Conservation (phyloP, 192 early-diverging fungal genomes). For the Tieghemiomyces parasiticus region DNA sequence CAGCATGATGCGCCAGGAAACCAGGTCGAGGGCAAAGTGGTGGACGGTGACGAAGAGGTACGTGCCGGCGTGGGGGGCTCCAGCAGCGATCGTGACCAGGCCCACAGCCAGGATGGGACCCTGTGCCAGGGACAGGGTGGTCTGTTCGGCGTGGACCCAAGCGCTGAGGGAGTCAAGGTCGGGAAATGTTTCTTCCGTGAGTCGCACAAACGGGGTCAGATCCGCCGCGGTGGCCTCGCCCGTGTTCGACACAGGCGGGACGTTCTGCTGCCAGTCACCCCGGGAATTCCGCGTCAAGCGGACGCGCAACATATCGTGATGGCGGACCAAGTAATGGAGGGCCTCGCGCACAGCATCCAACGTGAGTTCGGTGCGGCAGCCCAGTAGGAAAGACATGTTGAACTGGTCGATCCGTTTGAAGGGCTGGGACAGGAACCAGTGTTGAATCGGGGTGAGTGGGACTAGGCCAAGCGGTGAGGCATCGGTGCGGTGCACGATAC, state of each 20-base stretch:
- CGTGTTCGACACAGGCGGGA: not conserved
- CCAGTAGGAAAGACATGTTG: not conserved
- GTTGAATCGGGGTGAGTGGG: constrained; percentile 7
- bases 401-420: not conserved
- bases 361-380: not conserved
- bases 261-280: constrained; percentile 3
- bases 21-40: constrained; percentile 20
- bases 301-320: constrained; percentile 8
- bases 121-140: not conserved
- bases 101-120: not conserved
- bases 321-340: not conserved
- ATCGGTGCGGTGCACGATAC: not conserved
- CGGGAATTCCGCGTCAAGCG: not conserved
- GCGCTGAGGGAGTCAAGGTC: too few relatives aligned
- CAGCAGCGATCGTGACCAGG: constrained; percentile 5
- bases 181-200: not conserved
- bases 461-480: not conserved
- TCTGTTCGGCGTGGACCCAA: not conserved
- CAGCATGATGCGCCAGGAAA: constrained; percentile 21
- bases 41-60: constrained; percentile 15
- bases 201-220: not conserved
- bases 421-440: not conserved
- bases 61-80: constrained; percentile 12
- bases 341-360: not conserved
- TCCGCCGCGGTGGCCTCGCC: not conserved